phyloP scores from a whole-genome alignment of 78 protist species.

The Planoprotostelium fungivorum region DNA sequence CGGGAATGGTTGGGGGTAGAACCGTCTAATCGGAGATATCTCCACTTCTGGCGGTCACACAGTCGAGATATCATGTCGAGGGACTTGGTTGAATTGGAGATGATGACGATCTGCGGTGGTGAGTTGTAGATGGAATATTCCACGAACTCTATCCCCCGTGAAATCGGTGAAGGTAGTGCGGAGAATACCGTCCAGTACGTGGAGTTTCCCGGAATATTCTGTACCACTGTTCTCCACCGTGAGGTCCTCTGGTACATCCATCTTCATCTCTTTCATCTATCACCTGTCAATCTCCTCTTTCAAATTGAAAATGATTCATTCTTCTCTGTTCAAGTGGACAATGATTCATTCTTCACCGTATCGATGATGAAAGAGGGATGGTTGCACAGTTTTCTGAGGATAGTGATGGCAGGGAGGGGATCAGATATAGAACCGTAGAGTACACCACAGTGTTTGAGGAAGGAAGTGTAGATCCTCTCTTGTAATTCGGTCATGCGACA shows the following conservation, averaged over 20 bases:
- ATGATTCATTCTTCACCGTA: neutral
- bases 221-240: neutral
- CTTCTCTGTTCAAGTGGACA: neutral
- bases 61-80: constrained; percentile 39
- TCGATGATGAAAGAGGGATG: constrained; percentile 27
- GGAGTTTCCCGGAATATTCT: neutral
- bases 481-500: constrained; percentile 43
- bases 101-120: constrained; percentile 66
- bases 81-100: constrained; percentile 85
- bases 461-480: constrained; percentile 9
- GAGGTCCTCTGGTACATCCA: constrained; percentile 25
- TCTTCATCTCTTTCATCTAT: neutral
- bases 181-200: neutral
- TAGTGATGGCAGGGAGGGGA: constrained; percentile 32
- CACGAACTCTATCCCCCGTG: neutral
- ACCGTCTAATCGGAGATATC: constrained; percentile 68
- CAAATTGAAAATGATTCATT: neutral
- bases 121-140: neutral
- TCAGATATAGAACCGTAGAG: neutral
- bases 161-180: neutral
- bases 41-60: neutral
- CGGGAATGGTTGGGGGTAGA: constrained; percentile 22
- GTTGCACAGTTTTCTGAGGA: constrained; percentile 61
- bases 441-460: neutral
- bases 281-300: neutral